phyloP scores from a whole-genome alignment of 2,329 filamentous ascomycete species.

The Paraphoma chrysanthemicola region DNA sequence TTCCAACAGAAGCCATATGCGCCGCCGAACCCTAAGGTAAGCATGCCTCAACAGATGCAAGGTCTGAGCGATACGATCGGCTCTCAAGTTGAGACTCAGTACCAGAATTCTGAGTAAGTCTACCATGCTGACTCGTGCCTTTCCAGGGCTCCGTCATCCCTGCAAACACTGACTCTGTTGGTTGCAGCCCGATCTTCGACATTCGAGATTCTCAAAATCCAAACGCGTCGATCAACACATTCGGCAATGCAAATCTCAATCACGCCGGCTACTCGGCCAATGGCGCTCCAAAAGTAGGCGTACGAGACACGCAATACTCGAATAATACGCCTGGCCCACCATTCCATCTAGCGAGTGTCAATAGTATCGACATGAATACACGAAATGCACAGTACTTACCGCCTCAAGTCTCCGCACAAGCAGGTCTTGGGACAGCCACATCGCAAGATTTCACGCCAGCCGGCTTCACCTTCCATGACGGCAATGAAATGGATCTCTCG shows the following conservation, averaged over 20 bases:
- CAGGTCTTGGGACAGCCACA: slow-evolving; percentile 2
- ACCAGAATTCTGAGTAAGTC: slow-evolving; percentile 17
- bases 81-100: background rate
- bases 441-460: slow-evolving; percentile 10
- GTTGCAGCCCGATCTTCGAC: slow-evolving; percentile 43
- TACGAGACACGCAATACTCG: slow-evolving; percentile 16
- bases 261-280: background rate
- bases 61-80: slow-evolving; percentile 9
- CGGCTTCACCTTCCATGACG: slow-evolving; percentile 24
- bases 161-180: slow-evolving; percentile 34
- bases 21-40: slow-evolving; percentile 20
- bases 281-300: background rate
- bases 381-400: slow-evolving; percentile 22
- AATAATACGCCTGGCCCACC: slow-evolving; percentile 22
- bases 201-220: slow-evolving; percentile 41
- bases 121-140: slow-evolving; percentile 16
- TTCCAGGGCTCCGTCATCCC: slow-evolving; percentile 19
- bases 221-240: slow-evolving; percentile 36
- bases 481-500: slow-evolving; percentile 47
- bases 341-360: slow-evolving; percentile 29
- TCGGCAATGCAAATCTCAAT: slow-evolving; percentile 19
- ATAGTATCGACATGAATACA: slow-evolving; percentile 30
- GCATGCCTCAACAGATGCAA: slow-evolving; percentile 6
- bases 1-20: slow-evolving; percentile 56
- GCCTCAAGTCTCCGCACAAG: slow-evolving; percentile 3